These are phyloP conservation scores for Acacia crassicarpa DNA, from an alignment of 306 rosid species.

Conservation along the genomic window DNA sequence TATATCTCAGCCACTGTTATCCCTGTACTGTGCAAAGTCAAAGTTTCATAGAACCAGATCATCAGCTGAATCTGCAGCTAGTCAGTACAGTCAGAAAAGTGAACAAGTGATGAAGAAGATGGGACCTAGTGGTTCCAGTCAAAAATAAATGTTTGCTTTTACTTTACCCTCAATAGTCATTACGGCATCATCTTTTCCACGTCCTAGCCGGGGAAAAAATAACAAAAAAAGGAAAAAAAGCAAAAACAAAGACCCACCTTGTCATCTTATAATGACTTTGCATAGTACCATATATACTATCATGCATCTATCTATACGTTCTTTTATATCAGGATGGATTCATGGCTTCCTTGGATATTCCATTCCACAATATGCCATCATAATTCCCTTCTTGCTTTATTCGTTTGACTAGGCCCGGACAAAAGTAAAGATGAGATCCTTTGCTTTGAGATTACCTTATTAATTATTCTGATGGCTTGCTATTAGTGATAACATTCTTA, in stretches of 20 bases:
- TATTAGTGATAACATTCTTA: not conserved
- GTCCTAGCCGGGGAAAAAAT: not conserved
- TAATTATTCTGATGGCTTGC: not conserved
- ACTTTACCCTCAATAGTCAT: not conserved
- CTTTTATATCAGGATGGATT: not conserved
- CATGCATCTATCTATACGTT: not conserved
- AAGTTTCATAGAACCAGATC: not conserved
- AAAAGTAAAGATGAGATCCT: conserved; percentile 10
- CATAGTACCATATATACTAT: not conserved
- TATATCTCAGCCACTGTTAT: not conserved
- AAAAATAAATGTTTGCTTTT: conserved; percentile 23
- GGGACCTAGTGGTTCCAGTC: conserved; percentile 11
- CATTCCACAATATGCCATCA: conserved; percentile 23
- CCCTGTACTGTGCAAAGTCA: not conserved
- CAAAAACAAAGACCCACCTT: conserved; percentile 14
- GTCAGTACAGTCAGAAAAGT: not conserved
- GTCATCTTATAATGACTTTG: not conserved
- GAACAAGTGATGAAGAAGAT: not conserved
- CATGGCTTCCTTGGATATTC: conserved; percentile 13
- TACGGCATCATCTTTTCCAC: not conserved
- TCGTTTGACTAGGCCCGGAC: conserved; percentile 3
- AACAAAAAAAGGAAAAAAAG: not conserved
- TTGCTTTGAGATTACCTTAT: not conserved
- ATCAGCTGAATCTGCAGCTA: not conserved
- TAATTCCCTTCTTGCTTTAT: conserved; percentile 20